Conservation (phyloP, 108 stramenopile genomes). For the Aurantiochytrium sp. region DNA sequence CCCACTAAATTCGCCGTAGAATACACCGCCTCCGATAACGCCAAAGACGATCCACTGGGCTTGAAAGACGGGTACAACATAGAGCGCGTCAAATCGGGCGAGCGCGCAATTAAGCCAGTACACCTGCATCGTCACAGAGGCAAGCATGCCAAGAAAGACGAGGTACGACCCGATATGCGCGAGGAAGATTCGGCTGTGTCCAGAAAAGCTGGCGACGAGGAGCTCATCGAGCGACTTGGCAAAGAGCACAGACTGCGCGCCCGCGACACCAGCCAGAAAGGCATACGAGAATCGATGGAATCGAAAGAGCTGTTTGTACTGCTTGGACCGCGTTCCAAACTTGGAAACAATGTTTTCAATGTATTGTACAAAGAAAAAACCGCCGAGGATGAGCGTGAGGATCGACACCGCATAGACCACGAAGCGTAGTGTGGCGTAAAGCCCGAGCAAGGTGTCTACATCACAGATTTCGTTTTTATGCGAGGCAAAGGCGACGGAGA, state of each 20-base stretch:
- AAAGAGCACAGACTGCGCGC: constrained; percentile 16
- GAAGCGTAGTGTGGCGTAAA: neutral
- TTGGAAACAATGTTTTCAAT: neutral
- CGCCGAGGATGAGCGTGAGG: neutral
- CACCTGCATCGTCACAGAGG: neutral
- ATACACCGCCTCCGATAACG: constrained; percentile 1
- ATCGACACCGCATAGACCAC: neutral
- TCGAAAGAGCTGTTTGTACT: neutral
- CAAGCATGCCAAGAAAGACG: neutral
- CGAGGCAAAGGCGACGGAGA: constrained; percentile 12
- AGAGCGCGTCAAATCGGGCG: constrained; percentile 1
- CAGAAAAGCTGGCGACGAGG: neutral
- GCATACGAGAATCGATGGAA: constrained; percentile 7
- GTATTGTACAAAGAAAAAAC: neutral
- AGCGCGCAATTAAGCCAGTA: neutral
- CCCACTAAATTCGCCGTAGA: neutral
- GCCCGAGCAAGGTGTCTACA: neutral
- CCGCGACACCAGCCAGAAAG: neutral
- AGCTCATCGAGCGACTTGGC: constrained; percentile 7
- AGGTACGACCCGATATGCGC: constrained; percentile 1
- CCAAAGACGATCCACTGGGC: constrained; percentile 13
- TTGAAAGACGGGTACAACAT: constrained; percentile 22
- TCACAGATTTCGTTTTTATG: constrained; percentile 7
- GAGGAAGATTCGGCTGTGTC: neutral
- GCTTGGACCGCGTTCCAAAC: neutral